Conservation (phyloP, 805 yeast species). For the Candida nemodendra region DNA sequence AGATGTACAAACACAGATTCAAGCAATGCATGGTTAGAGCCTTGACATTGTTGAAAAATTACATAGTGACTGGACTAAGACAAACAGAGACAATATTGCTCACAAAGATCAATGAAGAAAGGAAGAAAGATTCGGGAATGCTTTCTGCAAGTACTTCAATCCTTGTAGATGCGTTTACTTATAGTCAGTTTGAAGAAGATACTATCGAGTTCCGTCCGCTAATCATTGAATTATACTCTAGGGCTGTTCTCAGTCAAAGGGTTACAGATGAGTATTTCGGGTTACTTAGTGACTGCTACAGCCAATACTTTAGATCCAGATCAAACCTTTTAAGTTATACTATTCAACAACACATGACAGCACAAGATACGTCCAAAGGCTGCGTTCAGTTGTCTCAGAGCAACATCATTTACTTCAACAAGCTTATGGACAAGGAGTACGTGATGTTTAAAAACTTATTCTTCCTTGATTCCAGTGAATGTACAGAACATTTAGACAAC, state of each 20-base stretch:
- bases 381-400: conserved; percentile 63
- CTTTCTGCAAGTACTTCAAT: conserved; percentile 30
- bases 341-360: conserved; percentile 24
- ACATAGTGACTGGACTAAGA: conserved; percentile 47
- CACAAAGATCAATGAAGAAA: conserved; percentile 20
- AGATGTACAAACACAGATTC: conserved; percentile 66
- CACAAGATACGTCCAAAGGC: conserved; percentile 29
- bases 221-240: conserved; percentile 27
- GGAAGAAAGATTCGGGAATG: conserved; percentile 12
- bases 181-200: conserved; percentile 56
- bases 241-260: conserved; percentile 20
- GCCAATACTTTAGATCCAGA: conserved; percentile 62
- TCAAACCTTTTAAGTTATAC: conserved; percentile 44
- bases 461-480: conserved; percentile 24
- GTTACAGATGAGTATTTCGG: conserved; percentile 55
- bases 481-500: conserved; percentile 23
- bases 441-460: conserved; percentile 58
- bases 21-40: conserved; percentile 83
- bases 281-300: conserved; percentile 61
- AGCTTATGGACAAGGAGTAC: conserved; percentile 59
- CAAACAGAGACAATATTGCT: conserved; percentile 29
- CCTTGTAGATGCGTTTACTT: conserved; percentile 61
- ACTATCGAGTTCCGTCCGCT: conserved; percentile 18
- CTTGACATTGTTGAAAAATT: conserved; percentile 69
- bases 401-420: conserved; percentile 57